Evolutionary conservation across 106 monocot genomes (phyloP).

Genomic region (Apostasia shenzhenica): DNA sequence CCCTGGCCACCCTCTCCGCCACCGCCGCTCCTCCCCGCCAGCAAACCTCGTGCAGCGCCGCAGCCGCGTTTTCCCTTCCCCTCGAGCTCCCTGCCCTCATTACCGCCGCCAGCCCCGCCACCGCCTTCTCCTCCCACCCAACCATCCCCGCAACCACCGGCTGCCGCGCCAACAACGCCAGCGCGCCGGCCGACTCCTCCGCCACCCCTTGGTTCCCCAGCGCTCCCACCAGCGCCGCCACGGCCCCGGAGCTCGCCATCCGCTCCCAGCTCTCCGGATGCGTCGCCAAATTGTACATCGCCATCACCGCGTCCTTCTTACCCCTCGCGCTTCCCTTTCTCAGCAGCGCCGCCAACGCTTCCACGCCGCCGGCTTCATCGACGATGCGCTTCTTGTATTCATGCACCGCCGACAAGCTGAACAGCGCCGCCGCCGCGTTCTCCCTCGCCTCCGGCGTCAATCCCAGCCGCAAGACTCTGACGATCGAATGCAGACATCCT

Average conservation of each 20-base stretch:
- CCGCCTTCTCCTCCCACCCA: conserved; percentile 14
- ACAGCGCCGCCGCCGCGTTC: conserved; percentile 73
- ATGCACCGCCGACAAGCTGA: conserved; percentile 70
- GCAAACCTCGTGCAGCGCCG: conserved; percentile 57
- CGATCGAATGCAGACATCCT: conserved; percentile 47
- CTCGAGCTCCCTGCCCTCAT: conserved; percentile 51
- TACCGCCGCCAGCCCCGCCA: conserved; percentile 31
- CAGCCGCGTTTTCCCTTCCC: conserved; percentile 58
- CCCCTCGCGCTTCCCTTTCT: conserved; percentile 48
- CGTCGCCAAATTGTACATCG: conserved; percentile 64
- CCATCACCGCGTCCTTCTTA: conserved; percentile 72
- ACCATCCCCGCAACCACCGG: conserved; percentile 17
- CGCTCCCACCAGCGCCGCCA: conserved; percentile 33
- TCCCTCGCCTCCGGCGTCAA: conserved; percentile 52
- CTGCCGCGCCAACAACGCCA: conserved; percentile 50
- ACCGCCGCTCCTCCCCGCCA: conserved; percentile 23
- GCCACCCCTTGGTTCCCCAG: conserved; percentile 40
- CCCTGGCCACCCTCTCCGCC: conserved; percentile 26
- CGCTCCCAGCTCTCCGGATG: conserved; percentile 28
- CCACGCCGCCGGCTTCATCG: conserved; percentile 38
- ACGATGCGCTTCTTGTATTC: conserved; percentile 59
- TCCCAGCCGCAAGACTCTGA: conserved; percentile 44
- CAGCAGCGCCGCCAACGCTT: conserved; percentile 38
- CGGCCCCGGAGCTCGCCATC: conserved; percentile 50
- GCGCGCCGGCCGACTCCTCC: conserved; percentile 69